Base-by-base conservation (phyloP, 441 rosid genomes). In the Macaranga tanarius region DNA sequence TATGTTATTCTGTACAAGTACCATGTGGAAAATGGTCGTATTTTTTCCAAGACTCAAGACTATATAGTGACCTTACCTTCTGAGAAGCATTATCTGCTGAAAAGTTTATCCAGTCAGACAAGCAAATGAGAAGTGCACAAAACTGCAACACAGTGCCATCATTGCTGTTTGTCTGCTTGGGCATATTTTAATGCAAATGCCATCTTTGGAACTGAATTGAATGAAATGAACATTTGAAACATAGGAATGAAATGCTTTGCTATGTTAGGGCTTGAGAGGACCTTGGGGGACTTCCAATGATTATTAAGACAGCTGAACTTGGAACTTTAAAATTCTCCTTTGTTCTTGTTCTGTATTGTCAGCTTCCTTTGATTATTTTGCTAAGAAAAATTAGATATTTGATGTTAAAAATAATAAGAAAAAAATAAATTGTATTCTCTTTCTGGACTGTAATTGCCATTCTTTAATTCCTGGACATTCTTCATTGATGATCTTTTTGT, bases 401-500 rank as follows among this genome's bases (percentile, higher is more conserved):
- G 5, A 5, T 34, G 54, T 40, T 5, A 40, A 5, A 38, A 7
- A 0, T 8, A 19, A 15, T 11, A 13, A 63, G 7, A 45, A 42
- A 23, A 45, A 17, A 1, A 57, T 44, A 22, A 15, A 12, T 17
- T 72, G 5, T 15, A 0, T 20, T 28, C 62, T 38, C 28, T 28
- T 70, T 51, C 15, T 67, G 34, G 62, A 62, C 23, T 16, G 19
- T 23, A 44, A 11, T 67, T 67, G 11, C 58, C 65, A 44, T 31
- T 71, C 57, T 31, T 2, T 19, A 12, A 42, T 56, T 7, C 34
- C 26, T 28, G 20, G 67, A 64, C 44, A 28, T 51, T 28, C 44
- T 71, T 66, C 15, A 48, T 28, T 1, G 38, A 75, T 40, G 15
- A 45, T 72, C 59, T 62, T 40, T 26, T 76, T 54, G 65, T 83